Conservation (phyloP, 768 basidiomycete genomes). For the Termitomyces sp. region DNA sequence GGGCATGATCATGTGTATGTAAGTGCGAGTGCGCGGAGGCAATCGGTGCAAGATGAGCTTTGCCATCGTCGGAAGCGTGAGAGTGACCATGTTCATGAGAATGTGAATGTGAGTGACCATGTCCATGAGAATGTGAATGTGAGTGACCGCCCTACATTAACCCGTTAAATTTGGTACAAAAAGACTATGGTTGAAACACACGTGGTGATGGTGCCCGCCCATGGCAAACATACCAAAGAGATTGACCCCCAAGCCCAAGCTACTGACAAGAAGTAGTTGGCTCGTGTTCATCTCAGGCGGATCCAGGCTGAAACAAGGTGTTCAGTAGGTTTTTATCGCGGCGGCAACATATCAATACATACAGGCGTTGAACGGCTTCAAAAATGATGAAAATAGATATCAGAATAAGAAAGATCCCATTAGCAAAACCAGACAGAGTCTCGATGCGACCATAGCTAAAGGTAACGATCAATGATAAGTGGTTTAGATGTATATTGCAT, state of each 20-base stretch:
- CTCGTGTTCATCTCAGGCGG: slow-evolving; percentile 98
- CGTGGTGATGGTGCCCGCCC: slow-evolving; percentile 91
- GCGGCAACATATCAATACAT: slow-evolving; percentile 17
- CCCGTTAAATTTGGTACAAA: neutral
- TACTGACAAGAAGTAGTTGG: slow-evolving; percentile 85
- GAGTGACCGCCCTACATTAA: slow-evolving; percentile 50
- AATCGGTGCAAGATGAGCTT: slow-evolving; percentile 15
- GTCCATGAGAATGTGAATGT: slow-evolving; percentile 28
- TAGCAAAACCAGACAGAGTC: slow-evolving; percentile 96
- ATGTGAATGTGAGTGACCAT: slow-evolving; percentile 50
- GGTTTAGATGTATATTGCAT: slow-evolving; percentile 15
- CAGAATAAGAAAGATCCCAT: slow-evolving; percentile 88
- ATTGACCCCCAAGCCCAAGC: slow-evolving; percentile 87
- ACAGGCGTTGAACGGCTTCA: slow-evolving; percentile 95
- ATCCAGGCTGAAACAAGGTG: slow-evolving; percentile 51
- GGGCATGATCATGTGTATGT: slow-evolving; percentile 15
- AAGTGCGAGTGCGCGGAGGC: slow-evolving; percentile 23
- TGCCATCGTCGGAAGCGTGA: slow-evolving; percentile 21
- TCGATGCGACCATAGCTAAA: slow-evolving; percentile 90
- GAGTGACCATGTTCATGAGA: slow-evolving; percentile 40
- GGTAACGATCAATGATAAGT: neutral
- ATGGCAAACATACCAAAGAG: slow-evolving; percentile 99
- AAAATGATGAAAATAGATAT: slow-evolving; percentile 99
- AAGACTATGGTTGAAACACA: slow-evolving; percentile 26
- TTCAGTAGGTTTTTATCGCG: neutral